Percentiles rank a stretch among this genome's conserved stretches.
Conservation (phyloP, 768 basidiomycete species). For the Tylopilus vinaceipallidus region DNA sequence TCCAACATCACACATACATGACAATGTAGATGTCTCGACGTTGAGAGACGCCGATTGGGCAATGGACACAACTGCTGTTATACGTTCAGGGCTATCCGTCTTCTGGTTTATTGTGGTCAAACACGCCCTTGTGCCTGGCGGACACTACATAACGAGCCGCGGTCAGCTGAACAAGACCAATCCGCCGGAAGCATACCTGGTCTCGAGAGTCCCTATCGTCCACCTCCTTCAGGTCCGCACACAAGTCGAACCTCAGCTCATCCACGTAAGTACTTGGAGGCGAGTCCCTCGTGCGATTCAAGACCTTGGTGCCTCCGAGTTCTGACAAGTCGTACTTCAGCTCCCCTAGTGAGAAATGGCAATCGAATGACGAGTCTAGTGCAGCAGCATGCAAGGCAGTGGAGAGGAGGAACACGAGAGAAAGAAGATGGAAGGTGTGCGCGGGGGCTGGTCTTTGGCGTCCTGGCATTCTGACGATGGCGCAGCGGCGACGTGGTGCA, state of each 20-base stretch:
- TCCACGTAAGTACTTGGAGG: conserved; percentile 68
- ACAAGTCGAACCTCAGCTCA: conserved; percentile 64
- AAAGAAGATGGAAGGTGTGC: conserved; percentile 7
- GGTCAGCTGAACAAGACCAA: conserved; percentile 3
- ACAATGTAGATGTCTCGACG: conserved; percentile 25
- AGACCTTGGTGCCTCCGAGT: conserved; percentile 50
- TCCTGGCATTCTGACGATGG: conserved; percentile 21
- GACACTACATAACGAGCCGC: conserved; percentile 48
- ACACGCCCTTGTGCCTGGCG: conserved; percentile 68
- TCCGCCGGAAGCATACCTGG: conserved; percentile 52
- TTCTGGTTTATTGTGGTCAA: conserved; percentile 67
- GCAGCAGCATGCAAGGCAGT: conserved; percentile 28
- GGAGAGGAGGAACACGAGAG: conserved; percentile 19
- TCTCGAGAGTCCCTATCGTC: conserved; percentile 52
- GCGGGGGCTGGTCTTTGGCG: conserved; percentile 10
- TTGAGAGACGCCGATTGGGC: conserved; percentile 40
- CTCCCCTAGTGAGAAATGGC: conserved; percentile 41
- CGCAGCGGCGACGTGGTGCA: neutral
- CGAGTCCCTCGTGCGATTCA: conserved; percentile 49
- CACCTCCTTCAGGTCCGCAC: conserved; percentile 50
- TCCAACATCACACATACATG: conserved; percentile 36
- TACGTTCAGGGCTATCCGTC: conserved; percentile 48
- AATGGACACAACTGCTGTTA: conserved; percentile 76
- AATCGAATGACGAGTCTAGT: conserved; percentile 51
- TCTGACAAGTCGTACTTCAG: conserved; percentile 58